phyloP scores from a whole-genome alignment of 148 eudicot species.

The Rhododendron vialii region DNA sequence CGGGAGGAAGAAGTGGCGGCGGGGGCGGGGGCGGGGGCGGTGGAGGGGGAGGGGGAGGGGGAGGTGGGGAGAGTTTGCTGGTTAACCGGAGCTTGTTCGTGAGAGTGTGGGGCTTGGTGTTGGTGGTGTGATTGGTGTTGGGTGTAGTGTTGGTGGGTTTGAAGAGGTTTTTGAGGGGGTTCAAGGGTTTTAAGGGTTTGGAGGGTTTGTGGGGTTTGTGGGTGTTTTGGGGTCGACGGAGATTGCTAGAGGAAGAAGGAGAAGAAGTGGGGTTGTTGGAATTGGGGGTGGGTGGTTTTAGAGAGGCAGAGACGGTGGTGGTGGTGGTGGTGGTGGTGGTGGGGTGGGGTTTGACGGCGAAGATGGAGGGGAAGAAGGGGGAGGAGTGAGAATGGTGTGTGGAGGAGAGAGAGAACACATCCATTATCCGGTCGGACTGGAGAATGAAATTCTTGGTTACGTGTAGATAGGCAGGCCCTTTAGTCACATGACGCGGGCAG shows the following conservation, averaged over 20 bases:
- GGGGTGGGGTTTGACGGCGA: constrained; percentile 31
- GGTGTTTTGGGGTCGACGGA: constrained; percentile 53
- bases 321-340: constrained; percentile 19
- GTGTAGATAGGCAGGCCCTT: too few relatives aligned
- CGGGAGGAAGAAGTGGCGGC: background rate
- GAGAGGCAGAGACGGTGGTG: background rate
- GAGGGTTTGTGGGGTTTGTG: constrained; percentile 34
- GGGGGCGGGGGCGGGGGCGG: constrained; percentile 16
- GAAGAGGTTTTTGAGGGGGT: constrained; percentile 53
- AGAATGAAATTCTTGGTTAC: background rate
- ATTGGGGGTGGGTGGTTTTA: constrained; percentile 22
- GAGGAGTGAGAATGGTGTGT: constrained; percentile 28
- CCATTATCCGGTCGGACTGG: constrained; percentile 19
- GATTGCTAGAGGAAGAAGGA: constrained; percentile 26
- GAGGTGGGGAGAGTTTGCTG: constrained; percentile 76
- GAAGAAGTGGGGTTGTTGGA: constrained; percentile 29
- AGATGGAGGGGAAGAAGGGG: constrained; percentile 23
- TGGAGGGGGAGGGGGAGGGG: constrained; percentile 35
- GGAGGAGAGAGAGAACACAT: constrained; percentile 37
- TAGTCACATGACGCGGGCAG: too few relatives aligned
- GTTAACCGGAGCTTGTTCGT: constrained; percentile 67
- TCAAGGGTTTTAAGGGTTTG: constrained; percentile 22
- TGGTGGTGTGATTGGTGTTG: constrained; percentile 12
- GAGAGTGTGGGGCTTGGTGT: constrained; percentile 12
- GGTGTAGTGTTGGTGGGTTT: constrained; percentile 18